Evolutionary conservation across 2,329 filamentous ascomycete genomes (phyloP).

Genomic region (Xylaria digitata): DNA sequence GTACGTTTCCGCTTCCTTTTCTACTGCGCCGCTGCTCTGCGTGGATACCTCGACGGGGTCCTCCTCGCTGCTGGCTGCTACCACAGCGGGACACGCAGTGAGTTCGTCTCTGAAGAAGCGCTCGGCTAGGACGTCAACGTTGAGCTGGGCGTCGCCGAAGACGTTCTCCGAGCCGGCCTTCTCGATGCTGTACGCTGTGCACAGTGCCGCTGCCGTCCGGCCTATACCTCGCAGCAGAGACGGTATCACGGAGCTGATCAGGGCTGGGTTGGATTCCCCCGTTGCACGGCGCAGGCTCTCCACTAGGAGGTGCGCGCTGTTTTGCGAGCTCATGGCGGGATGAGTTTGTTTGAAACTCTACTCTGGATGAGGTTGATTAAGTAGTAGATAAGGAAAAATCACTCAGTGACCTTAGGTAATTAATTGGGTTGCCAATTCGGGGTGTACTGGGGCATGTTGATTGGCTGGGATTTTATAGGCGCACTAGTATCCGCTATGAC

Average conservation of each 20-base stretch:
- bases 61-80: slow-evolving; percentile 69
- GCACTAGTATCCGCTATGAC: neutral
- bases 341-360: neutral
- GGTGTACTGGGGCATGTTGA: slow-evolving; percentile 17
- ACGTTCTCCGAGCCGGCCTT: slow-evolving; percentile 63
- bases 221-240: slow-evolving; percentile 59
- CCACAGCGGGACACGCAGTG: slow-evolving; percentile 57
- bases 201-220: slow-evolving; percentile 58
- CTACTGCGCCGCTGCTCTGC: neutral
- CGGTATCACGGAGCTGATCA: slow-evolving; percentile 61
- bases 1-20: slow-evolving; percentile 53
- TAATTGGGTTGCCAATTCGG: slow-evolving; percentile 29
- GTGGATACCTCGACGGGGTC: slow-evolving; percentile 62
- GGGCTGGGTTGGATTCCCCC: slow-evolving; percentile 41
- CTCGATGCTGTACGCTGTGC: slow-evolving; percentile 58
- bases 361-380: neutral
- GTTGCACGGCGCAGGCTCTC: slow-evolving; percentile 27
- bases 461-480: slow-evolving; percentile 13
- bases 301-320: slow-evolving; percentile 1
- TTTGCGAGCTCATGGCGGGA: slow-evolving; percentile 13
- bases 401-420: slow-evolving; percentile 5
- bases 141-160: slow-evolving; percentile 70
- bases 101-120: slow-evolving; percentile 59
- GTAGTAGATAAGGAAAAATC: slow-evolving; percentile 18
- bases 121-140: slow-evolving; percentile 67